A percentile compares a stretch with the other conserved stretches of the same genome.
These are phyloP conservation scores for Kodamaea jinghongensis DNA, from an alignment of 805 yeast species.

Conservation along the genomic window DNA sequence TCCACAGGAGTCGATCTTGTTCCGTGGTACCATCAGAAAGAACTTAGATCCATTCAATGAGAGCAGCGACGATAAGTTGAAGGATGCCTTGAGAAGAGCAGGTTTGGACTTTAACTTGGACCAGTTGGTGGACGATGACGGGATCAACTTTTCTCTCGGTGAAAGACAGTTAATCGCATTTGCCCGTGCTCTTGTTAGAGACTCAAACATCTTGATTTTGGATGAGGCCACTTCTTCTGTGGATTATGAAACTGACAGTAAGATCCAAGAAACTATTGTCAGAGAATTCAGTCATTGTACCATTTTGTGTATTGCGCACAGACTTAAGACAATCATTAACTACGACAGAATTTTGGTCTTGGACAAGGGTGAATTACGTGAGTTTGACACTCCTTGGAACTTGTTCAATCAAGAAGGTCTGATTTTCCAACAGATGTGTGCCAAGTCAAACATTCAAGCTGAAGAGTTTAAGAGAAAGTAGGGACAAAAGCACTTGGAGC, in stretches of 20 bases:
- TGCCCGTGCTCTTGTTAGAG: constrained; percentile 77
- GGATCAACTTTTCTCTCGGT: constrained; percentile 69
- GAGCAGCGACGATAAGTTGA: constrained; percentile 47
- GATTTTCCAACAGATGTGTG: constrained; percentile 69
- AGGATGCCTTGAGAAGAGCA: constrained; percentile 58
- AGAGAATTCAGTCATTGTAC: constrained; percentile 70
- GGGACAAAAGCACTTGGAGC: too few relatives aligned
- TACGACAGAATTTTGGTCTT: constrained; percentile 78
- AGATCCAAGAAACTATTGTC: constrained; percentile 72
- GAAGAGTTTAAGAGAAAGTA: constrained; percentile 35
- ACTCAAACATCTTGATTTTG: constrained; percentile 70
- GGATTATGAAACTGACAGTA: constrained; percentile 82
- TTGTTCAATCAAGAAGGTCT: constrained; percentile 48
- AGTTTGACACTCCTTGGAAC: constrained; percentile 68
- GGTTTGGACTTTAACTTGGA: constrained; percentile 51
- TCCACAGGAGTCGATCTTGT: constrained; percentile 71
- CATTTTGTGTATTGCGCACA: constrained; percentile 82
- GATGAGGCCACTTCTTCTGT: constrained; percentile 84
- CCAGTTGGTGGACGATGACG: constrained; percentile 60
- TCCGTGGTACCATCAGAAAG: constrained; percentile 54
- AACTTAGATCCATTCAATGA: constrained; percentile 64
- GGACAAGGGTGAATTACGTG: constrained; percentile 75
- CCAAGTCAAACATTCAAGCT: constrained; percentile 40
- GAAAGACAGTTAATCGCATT: constrained; percentile 77
- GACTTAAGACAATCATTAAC: constrained; percentile 69